Conservation (phyloP, 2,329 filamentous ascomycete species). For the Coniella lustricola region DNA sequence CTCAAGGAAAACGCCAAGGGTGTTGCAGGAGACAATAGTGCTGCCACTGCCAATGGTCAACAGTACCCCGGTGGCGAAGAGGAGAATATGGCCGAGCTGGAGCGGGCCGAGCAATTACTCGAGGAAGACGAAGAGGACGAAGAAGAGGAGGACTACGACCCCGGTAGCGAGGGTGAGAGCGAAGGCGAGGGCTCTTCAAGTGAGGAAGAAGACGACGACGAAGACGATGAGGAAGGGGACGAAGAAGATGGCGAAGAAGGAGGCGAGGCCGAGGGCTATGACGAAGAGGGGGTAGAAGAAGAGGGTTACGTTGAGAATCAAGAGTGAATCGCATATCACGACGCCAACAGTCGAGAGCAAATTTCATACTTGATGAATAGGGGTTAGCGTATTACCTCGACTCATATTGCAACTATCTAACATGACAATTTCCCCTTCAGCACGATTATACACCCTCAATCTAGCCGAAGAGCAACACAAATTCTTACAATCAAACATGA, state of each 20-base stretch:
- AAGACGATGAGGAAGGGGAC: constrained; percentile 37
- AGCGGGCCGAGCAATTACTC: constrained; percentile 44
- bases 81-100: constrained; percentile 40
- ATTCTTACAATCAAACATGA: too few species aligned
- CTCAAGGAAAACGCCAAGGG: constrained; percentile 53
- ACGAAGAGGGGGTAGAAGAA: constrained; percentile 22
- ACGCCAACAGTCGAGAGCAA: too few species aligned
- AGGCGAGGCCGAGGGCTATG: constrained; percentile 30
- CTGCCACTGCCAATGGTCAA: constrained; percentile 32
- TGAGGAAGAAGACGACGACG: constrained; percentile 48
- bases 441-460: too few species aligned
- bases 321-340: too few species aligned
- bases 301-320: constrained; percentile 20
- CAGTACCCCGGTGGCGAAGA: constrained; percentile 27
- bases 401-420: too few species aligned
- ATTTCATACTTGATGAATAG: too few species aligned
- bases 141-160: constrained; percentile 62
- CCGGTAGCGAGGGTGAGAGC: constrained; percentile 52
- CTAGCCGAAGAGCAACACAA: too few species aligned
- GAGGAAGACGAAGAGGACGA: constrained; percentile 58
- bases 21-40: constrained; percentile 21
- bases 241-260: constrained; percentile 36
- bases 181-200: constrained; percentile 46
- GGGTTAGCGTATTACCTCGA: too few species aligned
- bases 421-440: too few species aligned